Evolutionary conservation across 768 basidiomycete genomes (phyloP).

Genomic region (Phlegmacium glaucopus): DNA sequence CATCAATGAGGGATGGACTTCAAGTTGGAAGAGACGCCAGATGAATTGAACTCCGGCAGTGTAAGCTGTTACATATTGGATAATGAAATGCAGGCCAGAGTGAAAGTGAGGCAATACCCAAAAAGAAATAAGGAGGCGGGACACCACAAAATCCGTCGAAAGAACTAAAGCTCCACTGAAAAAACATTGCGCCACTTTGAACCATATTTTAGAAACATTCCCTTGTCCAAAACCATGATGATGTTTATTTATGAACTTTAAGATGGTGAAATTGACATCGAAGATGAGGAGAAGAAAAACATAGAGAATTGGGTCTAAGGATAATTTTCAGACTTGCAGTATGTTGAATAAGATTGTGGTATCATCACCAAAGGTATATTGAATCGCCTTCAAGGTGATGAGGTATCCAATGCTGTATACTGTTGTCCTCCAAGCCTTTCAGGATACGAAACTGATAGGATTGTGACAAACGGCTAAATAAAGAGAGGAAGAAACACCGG

Average conservation of each 20-base stretch:
- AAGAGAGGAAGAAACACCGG: neutral
- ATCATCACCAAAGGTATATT: neutral
- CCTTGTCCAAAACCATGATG: neutral
- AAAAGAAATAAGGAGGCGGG: neutral
- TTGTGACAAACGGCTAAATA: neutral
- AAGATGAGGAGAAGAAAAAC: conserved; percentile 2
- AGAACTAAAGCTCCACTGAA: neutral
- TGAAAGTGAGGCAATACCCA: neutral
- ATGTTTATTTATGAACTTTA: neutral
- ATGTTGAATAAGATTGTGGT: neutral
- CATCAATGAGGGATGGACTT: neutral
- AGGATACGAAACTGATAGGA: neutral
- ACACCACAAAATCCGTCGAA: neutral
- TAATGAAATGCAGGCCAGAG: neutral
- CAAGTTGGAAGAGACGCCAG: neutral
- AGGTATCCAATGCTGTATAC: neutral
- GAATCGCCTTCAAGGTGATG: neutral
- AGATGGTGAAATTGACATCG: neutral
- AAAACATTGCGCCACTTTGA: neutral
- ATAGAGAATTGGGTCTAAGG: conserved; percentile 2
- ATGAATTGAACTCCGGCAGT: neutral
- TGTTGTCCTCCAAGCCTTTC: neutral
- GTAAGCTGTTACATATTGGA: neutral
- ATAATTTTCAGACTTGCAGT: neutral
- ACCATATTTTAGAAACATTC: neutral